A percentile compares a stretch with the other conserved stretches of the same genome.
Conservation (phyloP, 257 asterid species). For the Petunia axillaris region DNA sequence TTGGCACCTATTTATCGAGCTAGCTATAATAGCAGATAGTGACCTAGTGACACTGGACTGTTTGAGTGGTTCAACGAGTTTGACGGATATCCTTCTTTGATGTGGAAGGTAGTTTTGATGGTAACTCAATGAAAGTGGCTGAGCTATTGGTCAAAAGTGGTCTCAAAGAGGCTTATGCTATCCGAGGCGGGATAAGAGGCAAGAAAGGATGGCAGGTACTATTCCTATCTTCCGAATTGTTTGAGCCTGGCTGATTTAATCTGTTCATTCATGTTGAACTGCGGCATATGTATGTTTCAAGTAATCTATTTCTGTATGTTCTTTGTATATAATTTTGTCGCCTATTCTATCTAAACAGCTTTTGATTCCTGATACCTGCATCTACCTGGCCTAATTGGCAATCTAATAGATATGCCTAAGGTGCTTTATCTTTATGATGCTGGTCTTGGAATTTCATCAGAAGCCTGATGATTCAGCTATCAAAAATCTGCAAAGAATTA, state of each 20-base stretch:
- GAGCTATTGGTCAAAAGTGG: conserved; percentile 83
- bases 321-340: not conserved
- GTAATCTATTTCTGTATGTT: not conserved
- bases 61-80: conserved; percentile 22
- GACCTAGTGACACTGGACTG: not conserved
- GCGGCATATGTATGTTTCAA: not conserved
- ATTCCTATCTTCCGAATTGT: not conserved
- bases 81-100: conserved; percentile 48
- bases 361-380: conserved; percentile 1
- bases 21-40: conserved; percentile 14
- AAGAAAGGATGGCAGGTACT: conserved; percentile 90
- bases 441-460: conserved; percentile 14
- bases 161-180: conserved; percentile 87
- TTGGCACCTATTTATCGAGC: not conserved
- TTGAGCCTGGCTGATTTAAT: conserved; percentile 11
- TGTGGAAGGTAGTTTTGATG: conserved; percentile 97
- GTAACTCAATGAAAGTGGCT: conserved; percentile 86
- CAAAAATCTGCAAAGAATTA: not conserved
- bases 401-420: not conserved
- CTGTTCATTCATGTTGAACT: conserved; percentile 1
- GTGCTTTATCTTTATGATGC: not conserved
- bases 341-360: not conserved
- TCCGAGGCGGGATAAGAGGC: conserved; percentile 92
- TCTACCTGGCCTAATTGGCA: not conserved
- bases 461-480: not conserved